A percentile compares a stretch with the other conserved stretches of the same genome.
Conservation (phyloP, 768 basidiomycete genomes). For the Phaeotremella skinneri region DNA sequence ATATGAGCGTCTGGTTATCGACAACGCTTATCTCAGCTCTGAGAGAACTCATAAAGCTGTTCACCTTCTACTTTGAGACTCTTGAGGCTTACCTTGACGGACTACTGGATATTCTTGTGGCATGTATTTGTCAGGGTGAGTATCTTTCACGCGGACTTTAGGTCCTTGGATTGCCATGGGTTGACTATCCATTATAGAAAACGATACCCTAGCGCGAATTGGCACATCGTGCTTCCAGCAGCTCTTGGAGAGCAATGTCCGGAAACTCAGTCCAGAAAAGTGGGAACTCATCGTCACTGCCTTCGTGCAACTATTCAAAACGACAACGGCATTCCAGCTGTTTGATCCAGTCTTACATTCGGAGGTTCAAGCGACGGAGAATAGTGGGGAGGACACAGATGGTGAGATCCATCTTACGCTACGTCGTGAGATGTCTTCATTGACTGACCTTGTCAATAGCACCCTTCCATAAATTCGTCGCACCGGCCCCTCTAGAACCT, state of each 20-base stretch:
- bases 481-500: constrained; percentile 72
- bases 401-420: constrained; percentile 24
- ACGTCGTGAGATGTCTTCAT: background rate
- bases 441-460: constrained; percentile 11
- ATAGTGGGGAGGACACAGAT: constrained; percentile 30
- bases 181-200: constrained; percentile 61
- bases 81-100: constrained; percentile 87
- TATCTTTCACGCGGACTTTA: background rate
- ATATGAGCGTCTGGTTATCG: constrained; percentile 99
- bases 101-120: constrained; percentile 84
- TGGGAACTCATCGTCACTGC: constrained; percentile 92
- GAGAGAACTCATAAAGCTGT: constrained; percentile 89
- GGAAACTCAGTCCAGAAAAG: constrained; percentile 72
- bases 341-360: constrained; percentile 89
- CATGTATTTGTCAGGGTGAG: constrained; percentile 98
- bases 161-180: background rate
- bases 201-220: constrained; percentile 94
- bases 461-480: constrained; percentile 50
- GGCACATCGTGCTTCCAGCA: constrained; percentile 98
- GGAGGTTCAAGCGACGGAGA: constrained; percentile 59
- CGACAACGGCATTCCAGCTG: constrained; percentile 93
- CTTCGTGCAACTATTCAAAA: constrained; percentile 93
- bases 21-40: constrained; percentile 99
- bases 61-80: constrained; percentile 90
- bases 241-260: constrained; percentile 85